A percentile compares a stretch with the other conserved stretches of the same genome.
phyloP scores from a whole-genome alignment of 169 alveolate genomes.

The Pseudocohnilembus persalinus region DNA sequence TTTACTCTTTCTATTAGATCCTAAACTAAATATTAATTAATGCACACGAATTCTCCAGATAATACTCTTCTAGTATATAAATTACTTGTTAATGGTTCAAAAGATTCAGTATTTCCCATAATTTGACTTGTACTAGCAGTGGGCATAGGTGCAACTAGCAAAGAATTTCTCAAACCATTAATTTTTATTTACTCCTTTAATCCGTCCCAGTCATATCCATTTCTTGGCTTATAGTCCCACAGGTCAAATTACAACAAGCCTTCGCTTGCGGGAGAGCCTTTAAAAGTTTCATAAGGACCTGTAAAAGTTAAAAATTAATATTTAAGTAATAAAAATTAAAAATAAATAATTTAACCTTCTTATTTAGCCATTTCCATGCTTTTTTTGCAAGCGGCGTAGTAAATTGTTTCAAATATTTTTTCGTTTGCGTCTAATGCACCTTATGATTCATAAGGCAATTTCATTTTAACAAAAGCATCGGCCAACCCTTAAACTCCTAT shows the following conservation, averaged over 20 bases:
- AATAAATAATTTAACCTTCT: conserved; percentile 65
- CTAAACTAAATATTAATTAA: conserved; percentile 96
- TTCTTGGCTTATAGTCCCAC: conserved; percentile 91
- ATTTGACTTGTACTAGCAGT: conserved; percentile 98
- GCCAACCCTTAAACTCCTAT: conserved; percentile 99
- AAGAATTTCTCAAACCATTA: conserved; percentile 96
- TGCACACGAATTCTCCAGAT: conserved; percentile 97
- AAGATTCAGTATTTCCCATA: conserved; percentile 97
- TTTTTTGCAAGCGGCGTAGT: conserved; percentile 95
- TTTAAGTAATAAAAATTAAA: too few species aligned
- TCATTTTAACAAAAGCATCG: conserved; percentile 94
- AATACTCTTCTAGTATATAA: conserved; percentile 97
- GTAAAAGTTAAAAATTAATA: conserved; percentile 39
- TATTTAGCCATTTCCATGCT: conserved; percentile 93
- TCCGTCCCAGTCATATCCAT: conserved; percentile 94
- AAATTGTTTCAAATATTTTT: conserved; percentile 97
- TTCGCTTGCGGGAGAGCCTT: conserved; percentile 96
- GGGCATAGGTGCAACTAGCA: conserved; percentile 99
- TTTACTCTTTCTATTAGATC: conserved; percentile 90
- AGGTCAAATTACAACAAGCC: conserved; percentile 98
- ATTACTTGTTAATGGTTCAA: conserved; percentile 98
- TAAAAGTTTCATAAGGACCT: conserved; percentile 91
- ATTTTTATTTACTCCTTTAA: conserved; percentile 87
- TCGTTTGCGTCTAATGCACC: conserved; percentile 92
- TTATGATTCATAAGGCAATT: conserved; percentile 95